A percentile compares a stretch with the other conserved stretches of the same genome.
Evolutionary conservation across 164 flowering plant species (phyloP).

Genomic region (Pachysandra terminalis): DNA sequence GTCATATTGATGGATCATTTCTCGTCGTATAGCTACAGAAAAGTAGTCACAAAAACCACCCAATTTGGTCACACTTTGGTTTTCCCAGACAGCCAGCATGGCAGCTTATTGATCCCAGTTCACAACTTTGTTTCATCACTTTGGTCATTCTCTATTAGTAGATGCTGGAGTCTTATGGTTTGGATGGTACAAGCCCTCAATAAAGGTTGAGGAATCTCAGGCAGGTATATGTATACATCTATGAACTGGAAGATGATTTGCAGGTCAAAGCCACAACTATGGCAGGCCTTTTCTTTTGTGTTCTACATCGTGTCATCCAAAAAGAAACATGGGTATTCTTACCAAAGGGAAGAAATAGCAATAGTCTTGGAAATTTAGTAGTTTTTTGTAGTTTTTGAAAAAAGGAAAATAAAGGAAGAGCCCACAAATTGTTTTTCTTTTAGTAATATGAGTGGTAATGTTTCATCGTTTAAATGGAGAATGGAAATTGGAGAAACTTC

Average conservation of each 20-base stretch:
- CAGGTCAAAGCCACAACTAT: constrained; percentile 55
- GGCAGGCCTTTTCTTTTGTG: constrained; percentile 38
- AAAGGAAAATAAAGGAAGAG: constrained; percentile 9
- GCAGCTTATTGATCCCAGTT: background rate
- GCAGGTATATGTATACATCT: constrained; percentile 13
- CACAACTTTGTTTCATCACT: constrained; percentile 20
- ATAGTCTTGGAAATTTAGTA: background rate
- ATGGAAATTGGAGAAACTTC: too few relatives aligned
- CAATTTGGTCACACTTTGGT: constrained; percentile 6
- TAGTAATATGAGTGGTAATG: background rate
- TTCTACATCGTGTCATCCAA: constrained; percentile 5
- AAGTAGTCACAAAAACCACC: background rate
- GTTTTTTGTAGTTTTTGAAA: constrained; percentile 11
- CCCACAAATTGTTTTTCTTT: too few relatives aligned
- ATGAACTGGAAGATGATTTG: constrained; percentile 21
- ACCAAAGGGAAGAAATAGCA: constrained; percentile 14
- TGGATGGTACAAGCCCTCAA: constrained; percentile 14
- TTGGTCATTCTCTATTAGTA: background rate
- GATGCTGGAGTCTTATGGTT: constrained; percentile 8
- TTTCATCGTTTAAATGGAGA: too few relatives aligned
- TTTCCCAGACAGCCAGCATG: background rate
- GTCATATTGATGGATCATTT: constrained; percentile 1
- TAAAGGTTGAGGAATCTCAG: constrained; percentile 12
- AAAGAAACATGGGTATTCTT: constrained; percentile 8
- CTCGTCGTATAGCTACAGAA: background rate